Conservation (phyloP, 495 filamentous ascomycete genomes). For the Lentithecium fluviatile region DNA sequence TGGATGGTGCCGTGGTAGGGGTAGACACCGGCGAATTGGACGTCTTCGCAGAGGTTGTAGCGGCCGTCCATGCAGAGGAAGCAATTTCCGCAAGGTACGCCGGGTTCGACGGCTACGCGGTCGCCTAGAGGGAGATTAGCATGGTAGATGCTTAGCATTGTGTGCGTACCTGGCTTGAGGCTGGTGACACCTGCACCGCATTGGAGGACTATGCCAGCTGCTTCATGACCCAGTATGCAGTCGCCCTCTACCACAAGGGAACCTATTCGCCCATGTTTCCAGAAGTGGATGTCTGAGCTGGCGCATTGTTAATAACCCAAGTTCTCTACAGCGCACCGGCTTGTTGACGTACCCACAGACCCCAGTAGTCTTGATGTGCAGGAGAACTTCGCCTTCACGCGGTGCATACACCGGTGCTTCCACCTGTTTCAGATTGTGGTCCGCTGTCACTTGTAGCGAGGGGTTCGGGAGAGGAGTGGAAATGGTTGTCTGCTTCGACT, state of each 20-base stretch:
- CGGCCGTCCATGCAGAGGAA: constrained; percentile 49
- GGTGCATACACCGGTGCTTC: constrained; percentile 54
- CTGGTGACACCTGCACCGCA: constrained; percentile 48
- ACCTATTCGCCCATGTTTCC: constrained; percentile 51
- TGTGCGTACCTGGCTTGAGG: constrained; percentile 42
- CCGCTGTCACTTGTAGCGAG: constrained; percentile 56
- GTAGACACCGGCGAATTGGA: constrained; percentile 57
- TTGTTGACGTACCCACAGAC: constrained; percentile 23
- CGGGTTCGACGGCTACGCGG: constrained; percentile 52
- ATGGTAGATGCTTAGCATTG: background rate
- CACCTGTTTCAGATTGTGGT: constrained; percentile 53
- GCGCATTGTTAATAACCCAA: background rate
- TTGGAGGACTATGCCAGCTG: constrained; percentile 49
- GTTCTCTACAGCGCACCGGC: background rate
- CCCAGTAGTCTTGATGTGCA: constrained; percentile 25
- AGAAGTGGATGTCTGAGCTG: constrained; percentile 47
- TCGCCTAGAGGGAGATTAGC: constrained; percentile 39
- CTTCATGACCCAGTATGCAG: constrained; percentile 53
- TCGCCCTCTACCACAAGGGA: constrained; percentile 47
- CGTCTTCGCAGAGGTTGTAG: constrained; percentile 53
- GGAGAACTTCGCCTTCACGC: constrained; percentile 46
- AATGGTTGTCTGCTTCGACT: constrained; percentile 4
- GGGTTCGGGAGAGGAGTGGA: constrained; percentile 48
- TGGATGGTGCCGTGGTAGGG: constrained; percentile 59
- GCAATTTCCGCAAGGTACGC: constrained; percentile 50